These are phyloP conservation scores for Pythium phragmitis DNA, from an alignment of 352 stramenopile species.

Conservation along the genomic window DNA sequence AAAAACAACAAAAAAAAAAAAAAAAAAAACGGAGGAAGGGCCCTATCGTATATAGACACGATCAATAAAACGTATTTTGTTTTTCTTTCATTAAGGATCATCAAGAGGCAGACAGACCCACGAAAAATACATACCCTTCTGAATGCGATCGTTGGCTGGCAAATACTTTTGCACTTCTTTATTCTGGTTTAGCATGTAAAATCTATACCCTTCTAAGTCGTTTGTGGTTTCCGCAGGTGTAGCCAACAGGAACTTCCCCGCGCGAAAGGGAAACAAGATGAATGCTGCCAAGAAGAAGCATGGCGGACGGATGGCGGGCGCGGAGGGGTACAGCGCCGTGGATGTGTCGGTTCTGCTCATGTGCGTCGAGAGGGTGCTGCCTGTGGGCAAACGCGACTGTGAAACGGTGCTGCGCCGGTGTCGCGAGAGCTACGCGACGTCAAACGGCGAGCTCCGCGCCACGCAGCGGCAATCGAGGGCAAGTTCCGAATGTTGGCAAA, in stretches of 20 bases:
- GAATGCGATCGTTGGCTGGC: too few relatives aligned
- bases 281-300: neutral
- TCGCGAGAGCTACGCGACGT: neutral
- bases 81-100: too few relatives aligned
- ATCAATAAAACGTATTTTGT: too few relatives aligned
- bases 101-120: too few relatives aligned
- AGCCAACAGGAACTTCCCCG: too few relatives aligned
- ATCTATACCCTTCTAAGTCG: too few relatives aligned
- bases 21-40: neutral
- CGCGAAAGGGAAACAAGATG: neutral
- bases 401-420: neutral
- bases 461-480: neutral
- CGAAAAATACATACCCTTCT: too few relatives aligned
- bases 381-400: neutral
- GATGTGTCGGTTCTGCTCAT: neutral
- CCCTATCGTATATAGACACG: too few relatives aligned
- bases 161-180: too few relatives aligned
- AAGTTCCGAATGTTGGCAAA: constrained; percentile 1
- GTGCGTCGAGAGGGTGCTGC: neutral
- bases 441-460: constrained; percentile 3
- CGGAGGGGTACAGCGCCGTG: neutral
- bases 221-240: too few relatives aligned
- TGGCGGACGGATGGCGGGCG: neutral
- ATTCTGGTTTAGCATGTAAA: too few relatives aligned
- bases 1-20: too few relatives aligned